Percentiles rank a stretch among this genome's conserved stretches.
phyloP scores from a whole-genome alignment of 2,329 filamentous ascomycete species.

The Cadophora gregata region DNA sequence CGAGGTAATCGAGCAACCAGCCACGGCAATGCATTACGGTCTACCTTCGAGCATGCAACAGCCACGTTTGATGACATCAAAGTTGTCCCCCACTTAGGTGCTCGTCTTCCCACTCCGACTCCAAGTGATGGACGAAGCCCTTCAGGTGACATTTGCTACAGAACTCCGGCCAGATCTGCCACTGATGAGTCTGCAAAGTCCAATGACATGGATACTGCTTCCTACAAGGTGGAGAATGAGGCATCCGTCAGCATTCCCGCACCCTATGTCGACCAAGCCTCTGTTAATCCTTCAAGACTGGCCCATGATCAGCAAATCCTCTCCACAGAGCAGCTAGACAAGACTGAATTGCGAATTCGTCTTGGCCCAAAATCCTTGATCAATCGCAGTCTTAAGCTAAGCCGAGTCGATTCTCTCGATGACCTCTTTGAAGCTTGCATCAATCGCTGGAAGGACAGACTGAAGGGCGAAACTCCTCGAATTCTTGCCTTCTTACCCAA shows the following conservation, averaged over 20 bases:
- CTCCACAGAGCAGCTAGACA: not conserved
- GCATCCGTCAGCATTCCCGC: not conserved
- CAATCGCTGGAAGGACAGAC: not conserved
- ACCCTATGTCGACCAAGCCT: not conserved
- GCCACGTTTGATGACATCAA: not conserved
- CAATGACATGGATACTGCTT: not conserved
- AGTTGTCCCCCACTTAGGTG: not conserved
- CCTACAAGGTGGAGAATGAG: not conserved
- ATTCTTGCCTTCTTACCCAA: not conserved
- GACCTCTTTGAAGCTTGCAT: not conserved
- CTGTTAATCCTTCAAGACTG: not conserved
- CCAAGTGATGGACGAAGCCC: not conserved
- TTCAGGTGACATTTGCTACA: not conserved
- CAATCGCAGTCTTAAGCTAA: not conserved
- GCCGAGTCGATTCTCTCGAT: not conserved
- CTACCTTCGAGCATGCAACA: not conserved
- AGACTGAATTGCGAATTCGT: not conserved
- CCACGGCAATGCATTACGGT: not conserved
- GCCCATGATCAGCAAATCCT: not conserved
- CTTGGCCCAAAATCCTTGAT: not conserved
- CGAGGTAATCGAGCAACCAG: not conserved
- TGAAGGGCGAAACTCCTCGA: constrained; percentile 3
- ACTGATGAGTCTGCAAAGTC: not conserved
- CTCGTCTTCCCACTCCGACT: not conserved
- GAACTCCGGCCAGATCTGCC: not conserved